Percentiles rank a stretch among this genome's conserved stretches.
These are phyloP conservation scores for Cordyceps tenuipes DNA, from an alignment of 2,329 filamentous ascomycete genomes.

Conservation along the genomic window DNA sequence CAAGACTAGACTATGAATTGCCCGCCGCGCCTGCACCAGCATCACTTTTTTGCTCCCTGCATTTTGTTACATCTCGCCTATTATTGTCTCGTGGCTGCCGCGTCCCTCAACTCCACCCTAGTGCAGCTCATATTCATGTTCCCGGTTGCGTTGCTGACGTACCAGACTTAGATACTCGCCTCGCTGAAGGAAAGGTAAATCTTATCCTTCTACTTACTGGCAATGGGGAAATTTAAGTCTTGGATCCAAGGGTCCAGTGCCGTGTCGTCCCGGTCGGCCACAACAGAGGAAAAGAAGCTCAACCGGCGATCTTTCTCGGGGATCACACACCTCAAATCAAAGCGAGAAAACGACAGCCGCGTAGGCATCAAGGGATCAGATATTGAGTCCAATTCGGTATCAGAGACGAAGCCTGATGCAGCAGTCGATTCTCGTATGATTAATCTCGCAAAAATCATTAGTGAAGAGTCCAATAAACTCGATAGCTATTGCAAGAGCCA, in stretches of 20 bases:
- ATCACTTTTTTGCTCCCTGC: background rate
- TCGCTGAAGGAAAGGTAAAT: background rate
- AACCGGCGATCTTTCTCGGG: slow-evolving; percentile 10
- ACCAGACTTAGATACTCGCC: background rate
- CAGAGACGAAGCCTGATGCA: slow-evolving; percentile 9
- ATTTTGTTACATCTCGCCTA: background rate
- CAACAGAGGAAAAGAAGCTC: slow-evolving; percentile 6
- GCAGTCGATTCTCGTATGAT: slow-evolving; percentile 31
- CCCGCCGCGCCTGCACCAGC: background rate
- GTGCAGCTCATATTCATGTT: background rate
- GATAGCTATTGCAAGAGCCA: slow-evolving; percentile 38
- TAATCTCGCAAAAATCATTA: slow-evolving; percentile 39
- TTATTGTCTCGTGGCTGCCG: background rate
- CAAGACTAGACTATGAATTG: background rate
- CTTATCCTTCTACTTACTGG: background rate
- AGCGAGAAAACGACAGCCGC: background rate
- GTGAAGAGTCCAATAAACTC: slow-evolving; percentile 39
- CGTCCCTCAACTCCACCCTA: background rate
- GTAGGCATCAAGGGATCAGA: background rate
- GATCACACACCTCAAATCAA: background rate
- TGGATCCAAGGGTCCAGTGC: slow-evolving; percentile 10
- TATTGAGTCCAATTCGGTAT: background rate
- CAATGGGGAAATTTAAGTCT: slow-evolving; percentile 11
- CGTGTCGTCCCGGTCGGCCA: background rate
- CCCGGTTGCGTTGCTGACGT: background rate